Evolutionary conservation across 108 stramenopile species (phyloP).

Genomic region (Cyclotella kingstonii): DNA sequence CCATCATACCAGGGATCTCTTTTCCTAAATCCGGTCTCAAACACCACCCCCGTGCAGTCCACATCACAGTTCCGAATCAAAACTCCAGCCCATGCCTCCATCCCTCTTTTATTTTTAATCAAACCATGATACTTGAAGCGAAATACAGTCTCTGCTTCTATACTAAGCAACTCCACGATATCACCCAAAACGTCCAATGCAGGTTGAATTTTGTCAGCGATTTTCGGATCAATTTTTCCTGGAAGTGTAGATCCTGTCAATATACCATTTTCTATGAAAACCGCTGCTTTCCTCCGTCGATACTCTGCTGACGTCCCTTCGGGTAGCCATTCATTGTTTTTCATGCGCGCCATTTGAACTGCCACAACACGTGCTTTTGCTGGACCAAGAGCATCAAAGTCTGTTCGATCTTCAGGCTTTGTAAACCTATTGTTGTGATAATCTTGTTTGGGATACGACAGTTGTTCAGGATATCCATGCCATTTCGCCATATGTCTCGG

Average conservation of each 20-base stretch:
- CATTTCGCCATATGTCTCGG: slow-evolving; percentile 76
- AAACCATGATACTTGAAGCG: slow-evolving; percentile 86
- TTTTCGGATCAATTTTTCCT: slow-evolving; percentile 50
- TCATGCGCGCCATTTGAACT: slow-evolving; percentile 73
- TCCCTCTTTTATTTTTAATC: slow-evolving; percentile 81
- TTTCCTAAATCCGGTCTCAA: slow-evolving; percentile 79
- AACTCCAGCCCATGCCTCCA: slow-evolving; percentile 74
- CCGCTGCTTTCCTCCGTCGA: slow-evolving; percentile 49
- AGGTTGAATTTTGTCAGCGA: slow-evolving; percentile 69
- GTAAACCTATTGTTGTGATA: slow-evolving; percentile 83
- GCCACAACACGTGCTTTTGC: slow-evolving; percentile 62
- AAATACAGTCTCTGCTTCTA: slow-evolving; percentile 71
- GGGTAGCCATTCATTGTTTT: slow-evolving; percentile 86
- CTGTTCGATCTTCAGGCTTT: slow-evolving; percentile 56
- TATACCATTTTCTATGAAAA: slow-evolving; percentile 61
- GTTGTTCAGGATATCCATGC: slow-evolving; percentile 75
- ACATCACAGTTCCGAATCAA: slow-evolving; percentile 77
- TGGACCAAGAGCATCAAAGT: slow-evolving; percentile 69
- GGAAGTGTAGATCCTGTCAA: slow-evolving; percentile 70
- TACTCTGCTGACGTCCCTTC: slow-evolving; percentile 54
- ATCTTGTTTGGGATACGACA: slow-evolving; percentile 55
- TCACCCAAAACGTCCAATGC: slow-evolving; percentile 73
- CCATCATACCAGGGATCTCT: slow-evolving; percentile 82
- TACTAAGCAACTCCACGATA: slow-evolving; percentile 68
- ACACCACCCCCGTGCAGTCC: slow-evolving; percentile 78